Evolutionary conservation across 331 rosid species (phyloP).

Genomic region (Erythrophleum ivorense): DNA sequence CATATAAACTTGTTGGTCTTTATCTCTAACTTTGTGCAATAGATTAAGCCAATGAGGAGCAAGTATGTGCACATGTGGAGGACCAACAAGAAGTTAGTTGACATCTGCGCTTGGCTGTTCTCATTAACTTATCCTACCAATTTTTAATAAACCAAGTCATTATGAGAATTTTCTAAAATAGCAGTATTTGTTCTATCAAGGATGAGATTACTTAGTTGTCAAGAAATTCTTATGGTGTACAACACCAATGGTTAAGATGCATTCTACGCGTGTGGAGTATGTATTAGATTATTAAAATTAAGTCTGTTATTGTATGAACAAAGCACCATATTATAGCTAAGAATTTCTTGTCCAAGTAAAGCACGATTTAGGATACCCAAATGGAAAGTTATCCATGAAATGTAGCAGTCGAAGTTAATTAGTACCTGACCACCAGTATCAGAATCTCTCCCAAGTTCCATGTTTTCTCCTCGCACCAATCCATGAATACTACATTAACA

Average conservation of each 20-base stretch:
- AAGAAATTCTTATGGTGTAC: too few species aligned
- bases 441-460: conserved; percentile 92
- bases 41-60: background rate
- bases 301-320: too few species aligned
- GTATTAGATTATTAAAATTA: too few species aligned
- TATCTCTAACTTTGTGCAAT: background rate
- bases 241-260: too few species aligned
- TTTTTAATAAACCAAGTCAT: background rate
- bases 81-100: too few species aligned
- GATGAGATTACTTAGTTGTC: too few species aligned
- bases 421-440: conserved; percentile 89
- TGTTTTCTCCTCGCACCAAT: conserved; percentile 81
- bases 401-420: background rate
- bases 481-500: conserved; percentile 67
- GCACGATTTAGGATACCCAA: background rate
- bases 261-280: too few species aligned
- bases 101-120: too few species aligned
- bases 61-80: too few species aligned
- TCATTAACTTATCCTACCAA: background rate
- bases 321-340: too few species aligned
- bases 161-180: background rate
- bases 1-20: background rate
- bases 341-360: background rate
- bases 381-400: background rate
- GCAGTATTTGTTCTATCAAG: background rate